A percentile compares a stretch with the other conserved stretches of the same genome.
These are phyloP conservation scores for Colletotrichum karsti DNA, from an alignment of 2,329 filamentous ascomycete genomes.

Conservation along the genomic window DNA sequence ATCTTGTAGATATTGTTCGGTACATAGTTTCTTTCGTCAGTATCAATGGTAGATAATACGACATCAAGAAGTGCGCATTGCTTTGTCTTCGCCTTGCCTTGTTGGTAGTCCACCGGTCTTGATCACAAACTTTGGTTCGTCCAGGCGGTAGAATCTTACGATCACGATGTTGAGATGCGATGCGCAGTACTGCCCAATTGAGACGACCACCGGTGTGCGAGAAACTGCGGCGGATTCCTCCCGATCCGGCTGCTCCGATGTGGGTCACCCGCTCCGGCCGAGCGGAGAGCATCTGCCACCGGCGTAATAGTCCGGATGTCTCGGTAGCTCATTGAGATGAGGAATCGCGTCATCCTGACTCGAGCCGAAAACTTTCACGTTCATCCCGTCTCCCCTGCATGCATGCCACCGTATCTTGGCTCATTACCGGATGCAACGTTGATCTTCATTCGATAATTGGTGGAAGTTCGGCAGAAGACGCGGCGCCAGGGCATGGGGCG, in stretches of 20 bases:
- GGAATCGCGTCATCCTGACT: too few relatives aligned
- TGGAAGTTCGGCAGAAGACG: neutral
- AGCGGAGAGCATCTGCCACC: neutral
- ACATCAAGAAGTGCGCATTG: too few relatives aligned
- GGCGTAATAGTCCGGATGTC: neutral
- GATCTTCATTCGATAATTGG: neutral
- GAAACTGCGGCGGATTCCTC: neutral
- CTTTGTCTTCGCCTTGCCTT: too few relatives aligned
- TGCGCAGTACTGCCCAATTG: too few relatives aligned
- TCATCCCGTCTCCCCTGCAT: too few relatives aligned
- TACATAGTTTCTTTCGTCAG: neutral
- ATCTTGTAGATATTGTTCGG: neutral
- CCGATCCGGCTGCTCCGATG: neutral
- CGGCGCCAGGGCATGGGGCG: neutral
- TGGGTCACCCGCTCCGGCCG: neutral
- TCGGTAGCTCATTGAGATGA: neutral
- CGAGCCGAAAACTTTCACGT: too few relatives aligned
- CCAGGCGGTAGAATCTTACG: too few relatives aligned
- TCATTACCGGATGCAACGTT: neutral
- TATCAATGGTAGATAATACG: too few relatives aligned
- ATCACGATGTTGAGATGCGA: too few relatives aligned
- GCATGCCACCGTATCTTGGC: neutral
- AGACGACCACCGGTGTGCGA: too few relatives aligned
- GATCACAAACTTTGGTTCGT: too few relatives aligned
- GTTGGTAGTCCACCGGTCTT: too few relatives aligned